Evolutionary conservation across 2,329 filamentous ascomycete genomes (phyloP), one percentile per base, ranked within the genome.

Genomic region (Stagonosporopsis vannaccii): DNA sequence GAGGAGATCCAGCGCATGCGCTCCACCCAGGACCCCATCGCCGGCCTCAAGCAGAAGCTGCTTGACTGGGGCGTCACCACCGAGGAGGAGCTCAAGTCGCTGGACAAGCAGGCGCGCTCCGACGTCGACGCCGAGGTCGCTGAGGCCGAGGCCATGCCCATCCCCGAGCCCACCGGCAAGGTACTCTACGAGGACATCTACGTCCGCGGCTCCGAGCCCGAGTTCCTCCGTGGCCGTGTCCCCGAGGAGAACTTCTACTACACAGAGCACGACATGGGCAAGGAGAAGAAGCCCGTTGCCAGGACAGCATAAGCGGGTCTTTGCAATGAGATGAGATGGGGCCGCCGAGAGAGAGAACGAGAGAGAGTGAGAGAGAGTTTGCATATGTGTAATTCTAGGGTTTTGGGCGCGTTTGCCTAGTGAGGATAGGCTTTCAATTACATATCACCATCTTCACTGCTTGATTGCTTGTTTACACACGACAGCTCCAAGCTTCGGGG

Each of bases 1-100:
- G 95, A 99, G 84, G 95, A 99, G 84, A 97, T 99, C 76, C 94
- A 97, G 85, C 93, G 94, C 80, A 99, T 99, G 95, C 91, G 95
- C 75, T 96, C 90, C 71, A 99, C 95, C 81, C 91, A 98, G 82
- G 95, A 99, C 82, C 92, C 95, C 68, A 99, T 99, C 75, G 92
- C 93, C 72, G 95, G 95, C 58, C 87, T 99, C 70, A 98, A 98
- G 88, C 90, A 95, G 84, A 97, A 97, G 85, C 89, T 99, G 66
- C 82, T 99, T 56, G 95, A 99, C 81, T 99, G 95, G 95, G 87
- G 87, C 58, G 90, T 99, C 66, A 88, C 88, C 68, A 87, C 85
- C 59, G 95, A 99, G 84, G 93, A 97, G 36, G 94, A 98, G 82
- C 89, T 99, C 78, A 99, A 99, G 90, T 78, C 79, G 66, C 88